Conservation (phyloP, 306 rosid species). For the Arachis hypogaea region DNA sequence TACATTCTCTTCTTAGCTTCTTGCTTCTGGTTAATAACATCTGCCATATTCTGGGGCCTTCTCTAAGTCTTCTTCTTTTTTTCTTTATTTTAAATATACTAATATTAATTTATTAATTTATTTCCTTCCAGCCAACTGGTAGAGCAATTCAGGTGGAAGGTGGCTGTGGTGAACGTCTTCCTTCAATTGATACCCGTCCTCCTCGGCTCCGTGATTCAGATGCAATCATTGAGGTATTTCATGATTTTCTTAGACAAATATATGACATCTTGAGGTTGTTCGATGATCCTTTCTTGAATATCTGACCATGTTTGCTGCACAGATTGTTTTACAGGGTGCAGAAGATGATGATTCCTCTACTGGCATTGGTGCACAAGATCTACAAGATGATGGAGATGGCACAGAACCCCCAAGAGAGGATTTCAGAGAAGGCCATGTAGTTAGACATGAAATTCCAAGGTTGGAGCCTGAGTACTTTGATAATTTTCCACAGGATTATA, state of each 20-base stretch:
- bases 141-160: constrained; percentile 99
- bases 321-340: constrained; percentile 95
- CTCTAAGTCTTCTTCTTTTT: constrained; percentile 20
- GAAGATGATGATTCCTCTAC: constrained; percentile 80
- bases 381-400: constrained; percentile 60
- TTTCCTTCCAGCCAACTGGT: constrained; percentile 88
- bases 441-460: constrained; percentile 53
- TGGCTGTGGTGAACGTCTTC: constrained; percentile 95
- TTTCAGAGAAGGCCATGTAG: constrained; percentile 54
- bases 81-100: neutral
- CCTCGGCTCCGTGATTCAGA: constrained; percentile 95
- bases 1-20: constrained; percentile 16
- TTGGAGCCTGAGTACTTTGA: constrained; percentile 56
- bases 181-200: constrained; percentile 94
- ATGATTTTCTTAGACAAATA: constrained; percentile 32
- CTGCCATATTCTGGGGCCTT: constrained; percentile 20
- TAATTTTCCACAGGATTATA: constrained; percentile 49
- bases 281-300: constrained; percentile 30
- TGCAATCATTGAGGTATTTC: constrained; percentile 95
- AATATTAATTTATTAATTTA: neutral
- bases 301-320: constrained; percentile 44
- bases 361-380: constrained; percentile 59
- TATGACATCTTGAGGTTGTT: constrained; percentile 1
- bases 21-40: constrained; percentile 34
- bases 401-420: constrained; percentile 58